A percentile compares a stretch with the other conserved stretches of the same genome.
These are phyloP conservation scores for Plasmodium coatneyi DNA, from an alignment of 169 alveolate genomes.

Conservation along the genomic window DNA sequence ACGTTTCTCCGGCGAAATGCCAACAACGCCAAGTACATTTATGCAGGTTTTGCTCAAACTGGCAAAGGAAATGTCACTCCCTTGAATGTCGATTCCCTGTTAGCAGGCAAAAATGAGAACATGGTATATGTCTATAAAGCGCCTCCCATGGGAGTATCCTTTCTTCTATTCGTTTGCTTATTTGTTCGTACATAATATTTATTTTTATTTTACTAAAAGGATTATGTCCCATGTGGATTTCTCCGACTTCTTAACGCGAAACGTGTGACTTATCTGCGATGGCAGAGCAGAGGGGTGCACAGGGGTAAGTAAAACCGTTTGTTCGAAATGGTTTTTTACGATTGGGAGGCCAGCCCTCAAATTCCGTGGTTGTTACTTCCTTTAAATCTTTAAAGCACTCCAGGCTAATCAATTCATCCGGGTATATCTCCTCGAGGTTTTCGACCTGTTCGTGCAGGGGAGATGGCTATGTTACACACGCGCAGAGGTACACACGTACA, in stretches of 20 bases:
- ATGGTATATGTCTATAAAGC: background rate
- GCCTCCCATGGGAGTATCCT: background rate
- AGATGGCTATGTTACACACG: background rate
- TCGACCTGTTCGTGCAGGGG: constrained; percentile 13
- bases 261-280: constrained; percentile 19
- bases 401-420: background rate
- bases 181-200: background rate
- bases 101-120: background rate
- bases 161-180: background rate
- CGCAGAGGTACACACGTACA: background rate
- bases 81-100: constrained; percentile 72
- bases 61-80: constrained; percentile 71
- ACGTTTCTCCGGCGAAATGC: background rate
- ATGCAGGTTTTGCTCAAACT: constrained; percentile 60
- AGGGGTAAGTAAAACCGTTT: background rate
- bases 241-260: constrained; percentile 63
- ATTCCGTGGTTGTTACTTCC: background rate
- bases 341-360: background rate
- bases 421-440: constrained; percentile 10
- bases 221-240: constrained; percentile 69
- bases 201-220: constrained; percentile 15
- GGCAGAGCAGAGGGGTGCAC: background rate
- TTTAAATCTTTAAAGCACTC: constrained; percentile 27
- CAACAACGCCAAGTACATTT: constrained; percentile 16
- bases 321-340: background rate